Base-by-base conservation (phyloP, 176 grass and related monocot genomes). In the Eragrostis nindensis region DNA sequence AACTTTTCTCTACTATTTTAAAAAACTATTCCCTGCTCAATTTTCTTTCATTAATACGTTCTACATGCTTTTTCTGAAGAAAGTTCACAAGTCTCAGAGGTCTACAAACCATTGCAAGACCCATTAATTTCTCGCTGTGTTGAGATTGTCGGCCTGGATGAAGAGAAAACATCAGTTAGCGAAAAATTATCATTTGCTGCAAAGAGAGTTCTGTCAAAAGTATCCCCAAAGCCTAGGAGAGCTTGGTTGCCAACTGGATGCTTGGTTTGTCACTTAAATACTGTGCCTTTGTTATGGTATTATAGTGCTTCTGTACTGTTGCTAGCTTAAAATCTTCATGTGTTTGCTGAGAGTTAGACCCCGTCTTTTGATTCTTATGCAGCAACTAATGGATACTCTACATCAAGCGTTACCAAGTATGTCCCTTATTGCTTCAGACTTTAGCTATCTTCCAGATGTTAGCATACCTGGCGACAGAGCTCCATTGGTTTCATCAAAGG, bases 381-480 rank as follows among this genome's bases (percentile, higher is more conserved):
- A 98, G 95, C 83, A 91, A 91, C 71, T 98, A 76, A 54, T 98
- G 79, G 95, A 98, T 78, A 90, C 88, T 73, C 78, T 98, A 70
- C 95, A 98, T 86, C 90, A 80, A 75, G 86, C 92, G 74, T 82
- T 98, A 74, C 95, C 95, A 29, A 93, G 88, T 65, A 98, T 98
- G 95, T 94, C 88, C 36, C 84, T 98, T 84, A 84, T 95, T 76
- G 92, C 90, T 81, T 98, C 95, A 80, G 95, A 98, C 71, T 98
- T 95, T 86, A 95, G 88, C 84, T 98, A 91, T 93, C 90, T 98
- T 82, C 95, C 95, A 44, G 95, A 98, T 84, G 95, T 98, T 73
- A 92, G 78, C 68, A 93, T 98, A 83, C 75, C 85, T 82, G 95
- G 95, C 49, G 86, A 95, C 66, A 93, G 95, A 87, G 95, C 92